Evolutionary conservation across 2,329 filamentous ascomycete genomes (phyloP), one percentile per base, ranked within the genome.

Genomic region (Sporothrix humicola): DNA sequence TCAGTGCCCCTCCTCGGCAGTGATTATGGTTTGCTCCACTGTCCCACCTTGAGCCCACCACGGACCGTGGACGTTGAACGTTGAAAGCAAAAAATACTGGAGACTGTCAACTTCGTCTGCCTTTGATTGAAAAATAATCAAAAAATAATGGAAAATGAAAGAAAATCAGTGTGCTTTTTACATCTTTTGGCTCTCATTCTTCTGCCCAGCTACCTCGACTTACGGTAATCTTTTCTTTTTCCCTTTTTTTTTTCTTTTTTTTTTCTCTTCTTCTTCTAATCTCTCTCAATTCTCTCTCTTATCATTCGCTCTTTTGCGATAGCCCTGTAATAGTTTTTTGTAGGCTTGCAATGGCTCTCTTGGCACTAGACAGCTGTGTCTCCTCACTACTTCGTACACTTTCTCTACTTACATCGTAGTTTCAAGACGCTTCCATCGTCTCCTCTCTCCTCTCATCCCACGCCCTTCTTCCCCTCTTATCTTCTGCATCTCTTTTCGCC

Each of bases 61-160:
- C n/a, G 52, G 52, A 56, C 52, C 52, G 52, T 23, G 52, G 23
- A 56, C 52, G 52, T 56, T 56, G 20, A 37, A 56, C 52, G 52
- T 20, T 56, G 31, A 37, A 37, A 37, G 31, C 31, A 37, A 37
- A 37, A 37, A 37, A 37, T 37, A 37, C 31, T 37, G 31, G 4
- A 37, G 31, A 37, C 31, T 37, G 52, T 56, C 52, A 56, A 56
- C 26, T 17, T 13, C 26, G 15, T 61, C 15, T 37, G 2, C 31
- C 31, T 37, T 37, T 5, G 4, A 7, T 37, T 5, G 31, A 37
- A 37, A 37, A 37, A 37, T 6, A 7, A 37, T 26, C 23, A 7
- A 37, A 7, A 37, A 37, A 37, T 37, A 37, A 7, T 37, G 7
- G 5, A 37, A 6, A 37, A 37, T 37, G 7, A 37, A 37, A 37